Percentiles rank a stretch among this genome's conserved stretches.
Conservation (phyloP, 1,139 yeast species). For the Suhomyces bokatorum region DNA sequence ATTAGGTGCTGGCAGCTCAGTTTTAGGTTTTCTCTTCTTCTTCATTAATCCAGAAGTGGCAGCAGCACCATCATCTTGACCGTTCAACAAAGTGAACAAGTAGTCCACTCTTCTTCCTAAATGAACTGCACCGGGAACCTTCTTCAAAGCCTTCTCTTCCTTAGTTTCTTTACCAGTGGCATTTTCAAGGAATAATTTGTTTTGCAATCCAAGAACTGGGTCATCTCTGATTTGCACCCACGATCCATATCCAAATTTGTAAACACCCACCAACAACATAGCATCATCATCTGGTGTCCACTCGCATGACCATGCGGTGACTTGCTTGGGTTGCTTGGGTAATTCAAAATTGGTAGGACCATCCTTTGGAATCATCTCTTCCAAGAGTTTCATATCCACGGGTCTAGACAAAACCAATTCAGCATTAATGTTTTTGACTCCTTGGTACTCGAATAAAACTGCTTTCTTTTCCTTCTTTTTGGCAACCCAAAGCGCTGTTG, state of each 20-base stretch:
- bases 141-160: constrained; percentile 41
- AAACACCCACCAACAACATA: constrained; percentile 81
- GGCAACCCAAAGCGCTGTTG: constrained; percentile 51
- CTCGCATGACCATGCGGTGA: constrained; percentile 85
- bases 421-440: constrained; percentile 88
- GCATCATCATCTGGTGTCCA: constrained; percentile 88
- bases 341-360: constrained; percentile 61
- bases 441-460: constrained; percentile 82
- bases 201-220: constrained; percentile 84
- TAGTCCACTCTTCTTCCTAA: constrained; percentile 93
- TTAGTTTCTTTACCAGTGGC: constrained; percentile 12
- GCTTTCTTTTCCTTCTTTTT: constrained; percentile 83
- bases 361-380: constrained; percentile 56
- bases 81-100: constrained; percentile 66
- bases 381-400: constrained; percentile 69
- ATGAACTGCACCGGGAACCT: constrained; percentile 91
- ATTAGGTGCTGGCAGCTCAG: constrained; percentile 21
- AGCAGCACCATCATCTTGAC: constrained; percentile 38
- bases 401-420: constrained; percentile 84
- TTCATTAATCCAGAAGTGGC: constrained; percentile 6
- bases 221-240: constrained; percentile 96
- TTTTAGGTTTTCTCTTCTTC: constrained; percentile 18
- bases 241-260: constrained; percentile 93
- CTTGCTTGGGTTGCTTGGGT: constrained; percentile 69
- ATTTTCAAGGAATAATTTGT: constrained; percentile 69